A percentile compares a stretch with the other conserved stretches of the same genome.
Conservation (phyloP, 345 rosid species). For the Nephelium lappaceum region DNA sequence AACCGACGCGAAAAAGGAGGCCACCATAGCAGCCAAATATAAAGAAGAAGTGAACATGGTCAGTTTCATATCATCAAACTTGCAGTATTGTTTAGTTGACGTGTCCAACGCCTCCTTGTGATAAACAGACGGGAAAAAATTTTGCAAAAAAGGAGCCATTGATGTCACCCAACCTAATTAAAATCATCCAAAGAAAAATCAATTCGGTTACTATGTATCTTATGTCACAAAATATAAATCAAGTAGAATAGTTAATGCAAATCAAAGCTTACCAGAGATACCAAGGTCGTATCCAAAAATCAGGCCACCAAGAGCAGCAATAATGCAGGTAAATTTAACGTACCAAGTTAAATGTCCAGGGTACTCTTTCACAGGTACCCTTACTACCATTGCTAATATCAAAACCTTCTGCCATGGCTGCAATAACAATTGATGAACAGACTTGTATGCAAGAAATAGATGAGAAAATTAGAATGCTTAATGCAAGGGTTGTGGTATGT, state of each 20-base stretch:
- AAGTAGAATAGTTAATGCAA: neutral
- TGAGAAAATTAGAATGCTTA: too few relatives aligned
- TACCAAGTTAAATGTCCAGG: constrained; percentile 5
- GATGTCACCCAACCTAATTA: constrained; percentile 53
- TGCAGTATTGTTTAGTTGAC: constrained; percentile 47
- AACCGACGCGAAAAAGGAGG: constrained; percentile 50
- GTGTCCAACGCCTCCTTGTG: constrained; percentile 24
- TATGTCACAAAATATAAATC: neutral
- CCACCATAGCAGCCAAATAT: constrained; percentile 53
- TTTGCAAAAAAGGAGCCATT: constrained; percentile 45
- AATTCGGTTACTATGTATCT: neutral
- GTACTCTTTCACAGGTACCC: neutral
- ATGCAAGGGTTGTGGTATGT: neutral
- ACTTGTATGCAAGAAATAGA: too few relatives aligned
- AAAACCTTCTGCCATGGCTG: constrained; percentile 2
- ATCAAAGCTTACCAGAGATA: constrained; percentile 28
- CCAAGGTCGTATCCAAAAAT: constrained; percentile 51
- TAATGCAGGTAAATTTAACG: constrained; percentile 11
- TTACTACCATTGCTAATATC: neutral
- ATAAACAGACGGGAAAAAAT: constrained; percentile 49
- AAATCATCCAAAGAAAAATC: neutral
- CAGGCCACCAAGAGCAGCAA: constrained; percentile 37
- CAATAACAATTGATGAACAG: too few relatives aligned
- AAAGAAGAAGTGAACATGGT: constrained; percentile 62
- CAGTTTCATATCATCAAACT: constrained; percentile 41